Conservation (phyloP, 805 yeast genomes). For the Saccharomycodes ludwigii region DNA sequence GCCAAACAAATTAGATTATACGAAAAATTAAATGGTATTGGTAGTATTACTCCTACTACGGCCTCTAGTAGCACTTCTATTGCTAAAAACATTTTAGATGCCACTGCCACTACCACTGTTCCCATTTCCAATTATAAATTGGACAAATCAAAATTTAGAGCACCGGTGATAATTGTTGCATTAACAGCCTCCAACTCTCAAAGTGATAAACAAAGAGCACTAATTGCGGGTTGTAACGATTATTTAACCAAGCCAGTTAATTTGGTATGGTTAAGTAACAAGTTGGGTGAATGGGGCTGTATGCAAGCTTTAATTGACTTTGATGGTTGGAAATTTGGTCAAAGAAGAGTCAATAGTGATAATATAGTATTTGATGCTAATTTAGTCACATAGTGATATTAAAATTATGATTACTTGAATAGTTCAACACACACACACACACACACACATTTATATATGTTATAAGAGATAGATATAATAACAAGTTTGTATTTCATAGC, state of each 20-base stretch:
- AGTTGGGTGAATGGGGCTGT: constrained; percentile 97
- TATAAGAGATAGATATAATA: too few relatives aligned
- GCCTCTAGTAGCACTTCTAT: constrained; percentile 11
- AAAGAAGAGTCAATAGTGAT: too few relatives aligned
- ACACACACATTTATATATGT: too few relatives aligned
- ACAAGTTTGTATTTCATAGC: too few relatives aligned
- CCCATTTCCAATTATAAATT: constrained; percentile 13
- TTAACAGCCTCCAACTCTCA: constrained; percentile 83
- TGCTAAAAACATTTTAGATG: constrained; percentile 5
- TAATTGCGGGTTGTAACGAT: constrained; percentile 96
- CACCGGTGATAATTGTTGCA: constrained; percentile 97
- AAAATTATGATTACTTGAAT: too few relatives aligned
- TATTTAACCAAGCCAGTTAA: constrained; percentile 93
- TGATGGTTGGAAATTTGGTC: constrained; percentile 71
- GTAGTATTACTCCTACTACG: constrained; percentile 27
- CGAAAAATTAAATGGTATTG: constrained; percentile 71
- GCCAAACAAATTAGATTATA: constrained; percentile 80
- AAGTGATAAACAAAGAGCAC: constrained; percentile 77
- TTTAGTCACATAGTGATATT: too few relatives aligned
- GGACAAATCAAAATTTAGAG: constrained; percentile 47
- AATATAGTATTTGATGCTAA: too few relatives aligned
- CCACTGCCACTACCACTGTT: constrained; percentile 15
- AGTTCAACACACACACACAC: too few relatives aligned
- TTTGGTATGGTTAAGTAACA: constrained; percentile 83
- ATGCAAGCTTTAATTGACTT: constrained; percentile 96